Base-by-base conservation (phyloP, 495 filamentous ascomycete species). In the Antarctomyces pellizariae region DNA sequence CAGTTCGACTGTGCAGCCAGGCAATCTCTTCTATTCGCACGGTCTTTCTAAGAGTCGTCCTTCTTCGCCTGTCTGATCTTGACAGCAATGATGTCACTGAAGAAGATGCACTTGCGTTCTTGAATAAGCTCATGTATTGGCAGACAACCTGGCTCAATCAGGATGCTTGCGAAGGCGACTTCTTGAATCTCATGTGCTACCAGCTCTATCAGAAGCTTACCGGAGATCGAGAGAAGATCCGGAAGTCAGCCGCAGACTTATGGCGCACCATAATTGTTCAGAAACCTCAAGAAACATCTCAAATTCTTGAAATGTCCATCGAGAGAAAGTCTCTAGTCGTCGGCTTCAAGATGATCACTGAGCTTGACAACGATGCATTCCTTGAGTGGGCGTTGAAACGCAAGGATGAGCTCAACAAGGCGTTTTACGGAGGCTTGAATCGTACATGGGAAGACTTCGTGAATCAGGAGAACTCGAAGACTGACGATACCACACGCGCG, bases 261-360 rank as follows among this genome's bases (percentile, higher is more conserved):
- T 86, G 83, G 69, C 68, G 86, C 18, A 76, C 90, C 28, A 64
- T 93, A 31, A 59, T 95, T 2, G 80, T 93, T 1, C 86, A 95
- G 40, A 93, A 89, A 45, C 80, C 82, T 0, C 58, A 69, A n/a
- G 83, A 89, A 36, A 75, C 75, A 13, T 56, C 70, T 1, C 53
- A 54, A 1, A 55, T 93, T 16, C 56, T 95, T 14, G 60, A 61
- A 24, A 64, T 73, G 31, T 53, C 53, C 1, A 52, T 57, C 2
- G 64, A 83, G n/a, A 71, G 84, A 33, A 56, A 65, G 27, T 52
- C 68, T 24, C 47, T 95, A n/a, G 62, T 64, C 3, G 55, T 61
- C 18, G 80, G 77, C 0, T 93, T 97, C 37, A 65, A 74, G 35
- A 78, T 75, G 30, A 53, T 95, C 7, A 72, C 69, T 19, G 77